A percentile compares a stretch with the other conserved stretches of the same genome.
Evolutionary conservation across 805 yeast genomes (phyloP).

Genomic region (Clavispora carvajalis): DNA sequence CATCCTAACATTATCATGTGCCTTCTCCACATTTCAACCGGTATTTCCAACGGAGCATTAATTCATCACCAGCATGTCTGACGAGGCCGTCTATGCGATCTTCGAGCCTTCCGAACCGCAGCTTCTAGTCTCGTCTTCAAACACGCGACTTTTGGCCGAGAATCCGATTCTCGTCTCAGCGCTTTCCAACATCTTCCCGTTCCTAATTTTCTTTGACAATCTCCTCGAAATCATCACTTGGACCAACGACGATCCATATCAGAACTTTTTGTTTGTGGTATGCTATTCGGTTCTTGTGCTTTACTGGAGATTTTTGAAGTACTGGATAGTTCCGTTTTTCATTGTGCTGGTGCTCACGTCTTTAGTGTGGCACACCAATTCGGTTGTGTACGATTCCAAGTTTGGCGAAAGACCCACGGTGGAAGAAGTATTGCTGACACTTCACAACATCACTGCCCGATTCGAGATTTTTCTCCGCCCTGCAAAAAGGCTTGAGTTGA

Average conservation of each 20-base stretch:
- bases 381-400: slow-evolving; percentile 37
- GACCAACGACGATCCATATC: slow-evolving; percentile 49
- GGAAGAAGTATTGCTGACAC: slow-evolving; percentile 45
- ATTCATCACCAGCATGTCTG: slow-evolving; percentile 12
- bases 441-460: slow-evolving; percentile 42
- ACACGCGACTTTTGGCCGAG: slow-evolving; percentile 31
- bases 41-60: too few relatives aligned
- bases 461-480: slow-evolving; percentile 39
- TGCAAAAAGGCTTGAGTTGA: slow-evolving; percentile 24
- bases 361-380: slow-evolving; percentile 41
- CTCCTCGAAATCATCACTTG: slow-evolving; percentile 45
- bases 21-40: slow-evolving; percentile 12
- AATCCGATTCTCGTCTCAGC: slow-evolving; percentile 44
- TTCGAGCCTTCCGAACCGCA: slow-evolving; percentile 37
- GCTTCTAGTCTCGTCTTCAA: slow-evolving; percentile 24
- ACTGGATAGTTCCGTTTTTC: slow-evolving; percentile 36
- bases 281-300: slow-evolving; percentile 33
- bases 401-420: slow-evolving; percentile 45
- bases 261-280: slow-evolving; percentile 39
- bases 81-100: slow-evolving; percentile 16
- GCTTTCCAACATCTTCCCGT: slow-evolving; percentile 44
- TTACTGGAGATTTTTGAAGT: slow-evolving; percentile 36
- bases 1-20: slow-evolving; percentile 9
- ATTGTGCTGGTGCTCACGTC: slow-evolving; percentile 33
- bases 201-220: slow-evolving; percentile 40